phyloP scores from a whole-genome alignment of 148 eudicot genomes.

The Linanthus parryae region DNA sequence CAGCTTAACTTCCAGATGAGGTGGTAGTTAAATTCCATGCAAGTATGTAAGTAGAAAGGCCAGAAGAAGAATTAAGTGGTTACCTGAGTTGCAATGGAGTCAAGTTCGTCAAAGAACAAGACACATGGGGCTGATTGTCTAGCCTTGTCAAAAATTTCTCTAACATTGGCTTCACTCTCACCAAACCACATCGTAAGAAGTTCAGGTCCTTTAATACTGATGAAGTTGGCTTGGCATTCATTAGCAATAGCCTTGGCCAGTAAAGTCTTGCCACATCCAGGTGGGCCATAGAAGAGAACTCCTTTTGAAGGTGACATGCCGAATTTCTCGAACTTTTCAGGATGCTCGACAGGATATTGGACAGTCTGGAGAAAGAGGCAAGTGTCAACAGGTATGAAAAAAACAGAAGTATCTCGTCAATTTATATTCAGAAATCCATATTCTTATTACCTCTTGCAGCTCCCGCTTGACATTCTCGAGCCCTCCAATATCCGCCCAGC shows the following conservation, averaged over 20 bases:
- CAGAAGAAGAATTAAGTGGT: not conserved
- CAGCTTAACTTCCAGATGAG: too few relatives aligned
- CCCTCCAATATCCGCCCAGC: slow-evolving; percentile 43
- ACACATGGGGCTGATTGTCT: slow-evolving; percentile 49
- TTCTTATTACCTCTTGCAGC: slow-evolving; percentile 30
- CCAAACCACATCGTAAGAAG: slow-evolving; percentile 58
- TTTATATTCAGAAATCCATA: not conserved
- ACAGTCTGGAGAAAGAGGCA: slow-evolving; percentile 28
- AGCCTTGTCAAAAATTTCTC: slow-evolving; percentile 49
- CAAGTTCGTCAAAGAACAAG: slow-evolving; percentile 48
- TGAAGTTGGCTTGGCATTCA: slow-evolving; percentile 46
- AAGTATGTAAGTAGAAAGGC: not conserved
- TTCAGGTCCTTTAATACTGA: slow-evolving; percentile 45
- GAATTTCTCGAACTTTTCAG: slow-evolving; percentile 36
- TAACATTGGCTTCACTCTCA: slow-evolving; percentile 54
- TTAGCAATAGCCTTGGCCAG: slow-evolving; percentile 50
- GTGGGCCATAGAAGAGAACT: slow-evolving; percentile 29
- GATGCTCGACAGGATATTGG: slow-evolving; percentile 53
- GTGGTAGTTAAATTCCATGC: too few relatives aligned
- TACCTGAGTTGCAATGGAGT: slow-evolving; percentile 56
- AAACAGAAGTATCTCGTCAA: not conserved
- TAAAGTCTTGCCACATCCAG: slow-evolving; percentile 36
- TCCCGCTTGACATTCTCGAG: slow-evolving; percentile 38
- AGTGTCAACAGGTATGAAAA: not conserved
- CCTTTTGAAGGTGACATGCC: slow-evolving; percentile 51